Evolutionary conservation across 108 stramenopile genomes (phyloP), one percentile per base, ranked within the genome.

Genomic region (Conticribra weissflogii): DNA sequence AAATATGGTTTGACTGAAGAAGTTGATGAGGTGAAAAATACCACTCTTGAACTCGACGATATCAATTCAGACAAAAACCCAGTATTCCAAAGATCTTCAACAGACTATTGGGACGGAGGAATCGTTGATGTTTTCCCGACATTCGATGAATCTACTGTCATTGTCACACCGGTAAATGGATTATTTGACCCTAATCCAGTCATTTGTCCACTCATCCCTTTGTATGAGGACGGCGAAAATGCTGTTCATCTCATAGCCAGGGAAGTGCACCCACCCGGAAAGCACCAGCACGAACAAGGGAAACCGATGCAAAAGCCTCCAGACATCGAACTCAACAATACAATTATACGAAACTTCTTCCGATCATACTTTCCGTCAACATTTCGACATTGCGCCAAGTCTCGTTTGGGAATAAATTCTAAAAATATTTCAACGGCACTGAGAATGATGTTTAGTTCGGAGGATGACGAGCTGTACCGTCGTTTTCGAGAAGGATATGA

Each of bases 21-120:
- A 57, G 22, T 24, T 0, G 25, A 56, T 34, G 33, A 49, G 50
- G 23, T 19, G n/a, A 29, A 1, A 24, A 52, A 64, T 0, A 1
- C 25, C 27, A 24, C 34, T 46, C 58, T 12, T 14, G 15, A 19
- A 24, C 33, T 30, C 1, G 64, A 61, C 21, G 14, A 47, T 41
- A 36, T 2, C 32, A 32, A 36, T 41, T n/a, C n/a, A n/a, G n/a
- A n/a, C n/a, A n/a, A n/a, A n/a, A n/a, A n/a, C n/a, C n/a, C n/a
- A n/a, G n/a, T n/a, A 47, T 47, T 29, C 59, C n/a, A 48, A 52
- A 59, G 17, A 34, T 51, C 59, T 24, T 45, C 63, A 15, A 69
- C 68, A 28, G 34, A 53, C 19, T 89, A 74, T 58, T 83, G 75
- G 82, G 88, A 89, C 63, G 88, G 88, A 3, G 88, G 88, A 16